Base-by-base conservation (phyloP, 1,139 yeast species). In the Suhomyces taliae region DNA sequence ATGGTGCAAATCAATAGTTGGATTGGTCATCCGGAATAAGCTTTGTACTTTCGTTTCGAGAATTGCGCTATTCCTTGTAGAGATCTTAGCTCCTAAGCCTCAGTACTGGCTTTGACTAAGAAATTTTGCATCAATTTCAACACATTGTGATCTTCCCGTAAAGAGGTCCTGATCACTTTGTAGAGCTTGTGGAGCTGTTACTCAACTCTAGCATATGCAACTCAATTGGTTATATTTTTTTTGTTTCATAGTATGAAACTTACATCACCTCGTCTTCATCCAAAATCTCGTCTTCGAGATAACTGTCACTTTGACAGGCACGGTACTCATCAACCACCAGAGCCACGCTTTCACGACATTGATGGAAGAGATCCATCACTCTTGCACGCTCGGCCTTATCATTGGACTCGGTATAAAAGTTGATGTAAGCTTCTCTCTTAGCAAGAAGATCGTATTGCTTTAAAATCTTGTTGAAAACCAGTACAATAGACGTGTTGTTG, bases 391-490 rank as follows among this genome's bases (percentile, higher is more conserved):
- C 79, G 11, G 65, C 70, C 8, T 58, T 50, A 59, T 83, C 83
- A 41, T 79, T 79, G 36, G 74, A 65, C 39, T 74, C 83, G 31
- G 81, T 73, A 66, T 90, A 93, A 46, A 85, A 87, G 52, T 88
- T 93, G 51, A 93, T 70, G 61, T 91, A 93, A 0, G 99, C 99
- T 46, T 83, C 84, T 50, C 95, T 76, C 47, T 82, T 82, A 55
- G 88, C 89, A 43, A 93, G 76, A 44, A 83, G 78, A 57, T 93
- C 97, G 64, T 85, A 93, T 55, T 91, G 95, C 50, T 76, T 79
- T 34, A 90, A 74, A 0, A 88, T 82, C 54, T 85, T 82, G 37
- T 80, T 76, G 51, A 93, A 77, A 15, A 90, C 73, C 27, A 82
- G 77, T 2, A 82, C 72, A 12, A 90, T 82, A 1, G 90, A 82